A percentile compares a stretch with the other conserved stretches of the same genome.
These are phyloP conservation scores for Vitis labrusca DNA, from an alignment of 164 flowering plant species.

Conservation along the genomic window DNA sequence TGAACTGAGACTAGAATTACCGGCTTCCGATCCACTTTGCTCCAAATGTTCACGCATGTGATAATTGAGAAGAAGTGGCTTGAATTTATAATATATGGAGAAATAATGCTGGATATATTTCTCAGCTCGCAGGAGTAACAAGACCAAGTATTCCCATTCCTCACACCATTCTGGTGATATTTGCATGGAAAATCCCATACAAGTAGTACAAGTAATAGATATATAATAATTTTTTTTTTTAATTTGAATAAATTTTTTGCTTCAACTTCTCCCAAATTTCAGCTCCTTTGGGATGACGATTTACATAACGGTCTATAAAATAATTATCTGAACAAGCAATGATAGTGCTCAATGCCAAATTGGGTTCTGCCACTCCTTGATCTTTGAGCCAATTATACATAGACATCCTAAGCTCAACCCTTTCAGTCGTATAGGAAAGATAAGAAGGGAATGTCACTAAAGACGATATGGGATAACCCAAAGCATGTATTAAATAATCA, in stretches of 20 bases:
- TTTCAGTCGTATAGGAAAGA: slow-evolving; percentile 37
- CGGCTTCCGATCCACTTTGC: too few species aligned
- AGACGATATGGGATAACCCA: slow-evolving; percentile 54
- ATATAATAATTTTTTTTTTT: not conserved
- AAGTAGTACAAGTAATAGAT: not conserved
- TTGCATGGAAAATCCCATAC: not conserved
- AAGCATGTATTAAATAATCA: slow-evolving; percentile 48
- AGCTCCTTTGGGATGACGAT: slow-evolving; percentile 61
- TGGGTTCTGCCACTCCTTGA: slow-evolving; percentile 34
- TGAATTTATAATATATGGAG: not conserved
- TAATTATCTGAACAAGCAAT: slow-evolving; percentile 41
- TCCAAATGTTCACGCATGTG: too few species aligned
- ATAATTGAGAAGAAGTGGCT: not conserved
- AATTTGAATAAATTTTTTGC: slow-evolving; percentile 26
- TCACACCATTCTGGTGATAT: not conserved
- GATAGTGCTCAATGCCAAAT: slow-evolving; percentile 46
- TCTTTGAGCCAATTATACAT: slow-evolving; percentile 71
- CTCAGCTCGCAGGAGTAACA: not conserved
- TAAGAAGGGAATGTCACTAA: slow-evolving; percentile 47
- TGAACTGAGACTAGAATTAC: too few species aligned
- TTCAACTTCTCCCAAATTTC: slow-evolving; percentile 57
- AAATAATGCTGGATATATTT: not conserved
- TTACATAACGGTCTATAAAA: slow-evolving; percentile 44
- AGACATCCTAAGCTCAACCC: slow-evolving; percentile 49
- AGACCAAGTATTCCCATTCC: not conserved